Percentiles rank a stretch among this genome's conserved stretches.
These are phyloP conservation scores for Firmiana major DNA, from an alignment of 345 rosid species.

Conservation along the genomic window DNA sequence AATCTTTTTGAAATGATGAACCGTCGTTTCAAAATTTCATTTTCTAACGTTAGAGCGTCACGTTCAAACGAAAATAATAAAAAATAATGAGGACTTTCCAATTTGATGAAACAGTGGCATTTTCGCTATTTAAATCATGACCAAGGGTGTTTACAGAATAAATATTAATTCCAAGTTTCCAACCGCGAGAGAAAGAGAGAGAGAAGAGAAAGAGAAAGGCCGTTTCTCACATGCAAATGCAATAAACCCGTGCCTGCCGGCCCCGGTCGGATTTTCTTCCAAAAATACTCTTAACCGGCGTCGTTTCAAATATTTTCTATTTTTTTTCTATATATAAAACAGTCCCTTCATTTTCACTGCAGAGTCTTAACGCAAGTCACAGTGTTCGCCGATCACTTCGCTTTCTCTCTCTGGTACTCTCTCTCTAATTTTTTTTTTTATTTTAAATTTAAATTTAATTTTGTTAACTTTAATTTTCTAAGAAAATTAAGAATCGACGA, in stretches of 20 bases:
- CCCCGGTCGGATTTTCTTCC: slow-evolving; percentile 26
- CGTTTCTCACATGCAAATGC: slow-evolving; percentile 40
- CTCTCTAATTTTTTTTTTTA: neutral
- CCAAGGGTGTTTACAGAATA: neutral
- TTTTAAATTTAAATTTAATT: neutral
- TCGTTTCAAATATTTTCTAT: slow-evolving; percentile 3
- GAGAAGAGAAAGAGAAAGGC: neutral
- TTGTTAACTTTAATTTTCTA: neutral
- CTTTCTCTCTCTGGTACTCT: slow-evolving; percentile 13
- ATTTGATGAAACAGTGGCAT: slow-evolving; percentile 18
- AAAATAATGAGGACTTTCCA: neutral
- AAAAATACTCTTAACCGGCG: slow-evolving; percentile 19
- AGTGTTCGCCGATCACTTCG: slow-evolving; percentile 10
- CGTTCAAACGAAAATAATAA: slow-evolving; percentile 16
- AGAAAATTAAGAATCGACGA: neutral
- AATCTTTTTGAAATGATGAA: slow-evolving; percentile 18
- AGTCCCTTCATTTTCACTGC: slow-evolving; percentile 18
- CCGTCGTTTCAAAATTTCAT: slow-evolving; percentile 30
- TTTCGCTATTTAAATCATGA: slow-evolving; percentile 15
- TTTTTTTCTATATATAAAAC: neutral
- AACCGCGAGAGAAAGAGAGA: neutral
- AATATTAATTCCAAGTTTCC: slow-evolving; percentile 16
- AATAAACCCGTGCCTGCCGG: slow-evolving; percentile 45
- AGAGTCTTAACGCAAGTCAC: slow-evolving; percentile 13
- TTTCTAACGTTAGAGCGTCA: slow-evolving; percentile 39